Evolutionary conservation across 441 rosid species (phyloP).

Genomic region (Rhodomyrtus psidioides): DNA sequence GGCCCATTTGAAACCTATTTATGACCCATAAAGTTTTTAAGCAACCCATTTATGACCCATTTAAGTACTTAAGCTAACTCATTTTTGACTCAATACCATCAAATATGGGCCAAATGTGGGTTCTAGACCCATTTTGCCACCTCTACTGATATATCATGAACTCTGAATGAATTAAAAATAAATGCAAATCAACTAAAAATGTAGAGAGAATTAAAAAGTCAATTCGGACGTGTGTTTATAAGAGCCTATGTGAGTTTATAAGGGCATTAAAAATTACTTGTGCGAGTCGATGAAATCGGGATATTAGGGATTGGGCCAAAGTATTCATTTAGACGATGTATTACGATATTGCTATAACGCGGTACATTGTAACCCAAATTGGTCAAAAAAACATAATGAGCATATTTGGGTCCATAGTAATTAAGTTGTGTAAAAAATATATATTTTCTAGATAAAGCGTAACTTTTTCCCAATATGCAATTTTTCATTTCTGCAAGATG

Average conservation of each 20-base stretch:
- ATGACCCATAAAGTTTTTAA: too few relatives aligned
- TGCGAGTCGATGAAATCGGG: background rate
- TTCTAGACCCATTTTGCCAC: too few relatives aligned
- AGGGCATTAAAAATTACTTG: background rate
- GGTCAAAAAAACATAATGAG: too few relatives aligned
- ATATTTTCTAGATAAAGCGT: background rate
- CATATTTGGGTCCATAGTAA: background rate
- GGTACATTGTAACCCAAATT: background rate
- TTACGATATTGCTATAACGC: fast-evolving
- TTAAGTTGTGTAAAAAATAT: background rate
- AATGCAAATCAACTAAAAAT: background rate
- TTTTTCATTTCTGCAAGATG: too few relatives aligned
- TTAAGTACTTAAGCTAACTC: too few relatives aligned
- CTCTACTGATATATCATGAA: too few relatives aligned
- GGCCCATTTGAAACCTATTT: too few relatives aligned
- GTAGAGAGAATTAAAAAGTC: background rate
- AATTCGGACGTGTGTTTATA: background rate
- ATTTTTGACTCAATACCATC: too few relatives aligned
- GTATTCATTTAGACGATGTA: fast-evolving
- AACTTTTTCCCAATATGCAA: background rate
- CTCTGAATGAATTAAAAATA: background rate
- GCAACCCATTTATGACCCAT: too few relatives aligned
- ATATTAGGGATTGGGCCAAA: background rate
- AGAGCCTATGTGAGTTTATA: too few relatives aligned
- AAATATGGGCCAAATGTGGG: too few relatives aligned